Evolutionary conservation across 768 basidiomycete species (phyloP), one percentile per base, ranked within the genome.

Genomic region (Hortiboletus flavorubellus): DNA sequence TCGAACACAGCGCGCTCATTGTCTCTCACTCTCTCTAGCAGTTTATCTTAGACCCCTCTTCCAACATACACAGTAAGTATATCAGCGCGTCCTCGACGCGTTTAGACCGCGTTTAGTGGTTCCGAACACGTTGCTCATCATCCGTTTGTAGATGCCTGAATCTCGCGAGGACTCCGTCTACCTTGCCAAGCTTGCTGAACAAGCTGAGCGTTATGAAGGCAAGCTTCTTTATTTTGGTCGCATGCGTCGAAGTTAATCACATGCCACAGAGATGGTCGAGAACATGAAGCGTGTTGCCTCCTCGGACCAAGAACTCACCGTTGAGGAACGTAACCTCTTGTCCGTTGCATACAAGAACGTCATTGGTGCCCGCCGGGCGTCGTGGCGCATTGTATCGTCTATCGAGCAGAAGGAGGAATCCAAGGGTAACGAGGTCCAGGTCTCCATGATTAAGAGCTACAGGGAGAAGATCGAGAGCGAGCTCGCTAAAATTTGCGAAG

Each of bases 331-430:
- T 59, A 98, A 98, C 75, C 86, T 98, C 51, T 84, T 98, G 54
- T 97, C 93, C 11, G 95, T 98, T 56, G 95, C 95, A 16, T 98
- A 97, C 83, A 98, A 98, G 89, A 98, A 98, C 76, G 93, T 97
- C 58, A 98, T 98, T 62, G 95, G 95, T 75, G 94, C 95, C 30
- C 93, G 95, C 64, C 92, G 96, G 72, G 94, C 95, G 16, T 96
- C 93, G 18, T 98, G 95, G 95, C 82, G 95, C 66, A 97, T 98
- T 66, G 93, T 98, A 42, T 97, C 94, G 57, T 96, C 94, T 46
- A 97, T 98, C 69, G 95, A 98, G 79, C 93, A 95, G 79, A 98
- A 97, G 82, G 95, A 98, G 81, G 94, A 97, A 79, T 90, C 91
- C 58, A 97, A 97, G 79, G 95, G 96, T 68, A 97, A 97, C 67